Evolutionary conservation across 495 filamentous ascomycete genomes (phyloP), one percentile per base, ranked within the genome.

Genomic region (Penicillium malachiteum): DNA sequence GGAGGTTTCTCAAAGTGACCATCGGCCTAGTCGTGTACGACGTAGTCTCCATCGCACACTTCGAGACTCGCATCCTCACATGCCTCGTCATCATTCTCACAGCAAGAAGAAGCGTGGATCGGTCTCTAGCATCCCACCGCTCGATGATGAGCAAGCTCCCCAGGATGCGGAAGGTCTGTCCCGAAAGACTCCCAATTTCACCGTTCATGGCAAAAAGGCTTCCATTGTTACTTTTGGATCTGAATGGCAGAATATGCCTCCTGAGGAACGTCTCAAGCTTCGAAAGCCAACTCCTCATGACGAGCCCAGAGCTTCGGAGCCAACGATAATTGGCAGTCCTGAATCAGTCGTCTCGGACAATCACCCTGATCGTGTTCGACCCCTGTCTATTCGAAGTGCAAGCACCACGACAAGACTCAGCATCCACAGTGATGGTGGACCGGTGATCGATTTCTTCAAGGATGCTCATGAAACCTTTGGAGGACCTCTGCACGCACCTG

Each of bases 161-260:
- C 76, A 21, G 59, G 73, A 83, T 45, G 77, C 76, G 12, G 91
- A 92, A 68, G 83, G 86, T 9, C 79, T 98, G 8, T 71, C 86
- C 12, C 83, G 94, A 14, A 88, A 87, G 26, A 83, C 87, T 10
- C 90, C 91, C 10, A 95, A 88, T 59, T 97, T 98, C 67, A 96
- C 91, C 5, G 87, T 98, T 5, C 94, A 98, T 65, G 94, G 94
- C 51, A 98, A 98, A 76, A 97, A 98, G 70, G 94, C 94, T 3
- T 96, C 91, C 0, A 88, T 98, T 47, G 87, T 98, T 55, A 96
- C 90, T 30, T 96, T 98, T 69, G 92, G 92, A 7, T 87, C 85
- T 37, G 95, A 97, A 60, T 88, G 95, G 79, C 86, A 94, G 63
- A 86, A 81, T 60, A 87, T 94, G 72, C 82, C 87, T 3, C 78